A percentile compares a stretch with the other conserved stretches of the same genome.
phyloP scores from a whole-genome alignment of 2,329 filamentous ascomycete species.

The Geosmithia putterillii region DNA sequence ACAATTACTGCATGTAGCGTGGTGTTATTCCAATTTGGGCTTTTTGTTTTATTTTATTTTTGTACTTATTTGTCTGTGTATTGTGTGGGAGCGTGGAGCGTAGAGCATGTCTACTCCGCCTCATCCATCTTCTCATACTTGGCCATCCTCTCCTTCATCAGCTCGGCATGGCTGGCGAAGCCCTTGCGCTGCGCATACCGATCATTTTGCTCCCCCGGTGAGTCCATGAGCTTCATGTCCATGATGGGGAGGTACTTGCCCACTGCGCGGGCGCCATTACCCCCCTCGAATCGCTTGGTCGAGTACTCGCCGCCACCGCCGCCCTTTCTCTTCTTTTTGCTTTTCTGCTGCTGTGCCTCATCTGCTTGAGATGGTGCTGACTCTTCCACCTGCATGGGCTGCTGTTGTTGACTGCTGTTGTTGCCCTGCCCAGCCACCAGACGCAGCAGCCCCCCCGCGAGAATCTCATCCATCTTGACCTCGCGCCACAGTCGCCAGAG shows the following conservation, averaged over 20 bases:
- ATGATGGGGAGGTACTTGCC: constrained; percentile 45
- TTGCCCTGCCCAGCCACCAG: constrained; percentile 21
- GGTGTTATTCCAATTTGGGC: not conserved
- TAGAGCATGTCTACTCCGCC: constrained; percentile 3
- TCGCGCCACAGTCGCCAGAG: constrained; percentile 77
- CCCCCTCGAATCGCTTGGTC: constrained; percentile 29
- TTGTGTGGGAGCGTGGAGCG: not conserved
- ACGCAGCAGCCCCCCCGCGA: constrained; percentile 64
- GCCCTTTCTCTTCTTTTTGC: not conserved
- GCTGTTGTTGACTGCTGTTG: not conserved
- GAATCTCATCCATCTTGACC: constrained; percentile 79
- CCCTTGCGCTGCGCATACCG: constrained; percentile 50
- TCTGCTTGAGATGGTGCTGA: no score
- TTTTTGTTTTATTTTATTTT: constrained; percentile 1
- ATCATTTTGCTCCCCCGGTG: constrained; percentile 45
- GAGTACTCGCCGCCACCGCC: not conserved
- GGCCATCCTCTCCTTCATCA: constrained; percentile 21
- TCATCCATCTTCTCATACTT: constrained; percentile 14
- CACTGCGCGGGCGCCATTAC: constrained; percentile 32
- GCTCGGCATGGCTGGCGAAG: constrained; percentile 37
- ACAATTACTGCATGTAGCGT: not conserved
- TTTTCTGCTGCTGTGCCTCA: constrained; percentile 1
- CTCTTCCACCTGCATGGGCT: no score
- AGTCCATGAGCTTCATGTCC: constrained; percentile 33
- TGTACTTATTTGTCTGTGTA: constrained; percentile 1